Evolutionary conservation across 2,329 filamentous ascomycete genomes (phyloP), one percentile per base, ranked within the genome.

Genomic region (Dactylellina haptotyla): DNA sequence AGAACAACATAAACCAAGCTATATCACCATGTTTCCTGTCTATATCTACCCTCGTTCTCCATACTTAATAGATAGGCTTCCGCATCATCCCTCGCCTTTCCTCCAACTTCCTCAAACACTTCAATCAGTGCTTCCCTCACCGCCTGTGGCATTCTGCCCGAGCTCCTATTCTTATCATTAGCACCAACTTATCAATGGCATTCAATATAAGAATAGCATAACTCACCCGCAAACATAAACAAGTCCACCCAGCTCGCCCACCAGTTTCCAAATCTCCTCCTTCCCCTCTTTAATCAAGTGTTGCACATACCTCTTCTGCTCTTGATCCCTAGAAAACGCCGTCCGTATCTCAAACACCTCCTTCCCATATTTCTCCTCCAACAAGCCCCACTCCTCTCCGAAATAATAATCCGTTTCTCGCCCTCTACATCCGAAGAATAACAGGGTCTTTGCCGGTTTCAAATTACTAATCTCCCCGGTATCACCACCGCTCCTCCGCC

Each of bases 371-470:
- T 80, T 67, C 0, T 79, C 75, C 4, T 80, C 75, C 0, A 88
- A 76, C 0, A 78, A 41, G 0, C 82, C 78, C 93, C 93, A 97
- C 75, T 98, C 93, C 0, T 88, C 80, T 3, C 84, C 81, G 80
- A 95, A 99, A 82, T 93, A 93, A 81, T 87, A 97, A 80, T 99
- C 95, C 0, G 89, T 86, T 0, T 82, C 78, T 9, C 84, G 82
- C 77, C 91, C 96, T 30, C 95, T 88, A 76, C 91, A 92, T 9
- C 95, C 95, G 76, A 92, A 98, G 80, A 98, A 89, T 1, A 99
- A 83, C 0, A 91, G 77, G 2, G 84, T 84, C 0, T 83, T 82
- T 3, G 83, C 84, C 4, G 51, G 58, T 43, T 77, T 4, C 72
- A 67, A 59, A 18, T n/a, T 26, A 5, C 10, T 12, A n/a, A 56